Conservation (phyloP, 495 filamentous ascomycete genomes). For the Articulospora tetracladia region DNA sequence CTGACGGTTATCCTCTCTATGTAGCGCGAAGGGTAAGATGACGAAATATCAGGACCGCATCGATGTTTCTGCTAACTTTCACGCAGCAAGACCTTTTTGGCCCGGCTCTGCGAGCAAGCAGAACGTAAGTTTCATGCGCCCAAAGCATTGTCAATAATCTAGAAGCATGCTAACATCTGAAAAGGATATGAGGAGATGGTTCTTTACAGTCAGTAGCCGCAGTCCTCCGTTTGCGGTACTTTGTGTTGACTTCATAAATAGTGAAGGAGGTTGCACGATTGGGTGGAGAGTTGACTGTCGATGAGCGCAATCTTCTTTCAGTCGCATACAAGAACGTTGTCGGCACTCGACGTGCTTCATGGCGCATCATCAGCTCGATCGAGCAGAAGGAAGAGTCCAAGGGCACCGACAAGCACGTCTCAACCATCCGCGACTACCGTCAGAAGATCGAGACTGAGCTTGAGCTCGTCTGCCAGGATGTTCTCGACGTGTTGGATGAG, state of each 20-base stretch:
- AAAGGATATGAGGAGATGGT: conserved; percentile 98
- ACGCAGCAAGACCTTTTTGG: conserved; percentile 98
- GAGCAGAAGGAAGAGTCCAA: conserved; percentile 99
- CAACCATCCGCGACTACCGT: conserved; percentile 95
- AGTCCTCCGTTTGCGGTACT: no score
- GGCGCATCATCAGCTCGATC: conserved; percentile 99
- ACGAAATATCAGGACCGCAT: conserved; percentile 7
- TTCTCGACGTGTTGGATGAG: conserved; percentile 92
- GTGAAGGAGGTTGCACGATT: conserved; percentile 97
- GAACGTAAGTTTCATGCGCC: conserved; percentile 56
- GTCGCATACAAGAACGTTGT: conserved; percentile 99
- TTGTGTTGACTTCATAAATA: background rate
- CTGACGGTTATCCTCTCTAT: conserved; percentile 30
- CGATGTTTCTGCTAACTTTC: conserved; percentile 13
- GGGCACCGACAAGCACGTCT: conserved; percentile 95
- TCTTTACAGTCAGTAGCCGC: conserved; percentile 57
- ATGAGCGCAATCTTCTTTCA: conserved; percentile 98
- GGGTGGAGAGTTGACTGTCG: conserved; percentile 91
- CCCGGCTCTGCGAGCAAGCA: conserved; percentile 99
- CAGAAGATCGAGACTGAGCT: conserved; percentile 98
- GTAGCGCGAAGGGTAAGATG: conserved; percentile 78
- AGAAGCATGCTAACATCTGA: background rate
- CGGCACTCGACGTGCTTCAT: conserved; percentile 96
- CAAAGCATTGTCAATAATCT: no score
- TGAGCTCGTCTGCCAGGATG: conserved; percentile 98